Percentiles rank a stretch among this genome's conserved stretches.
Conservation (phyloP, 1,284 basidiomycete genomes). For the Malassezia yamatoensis region DNA sequence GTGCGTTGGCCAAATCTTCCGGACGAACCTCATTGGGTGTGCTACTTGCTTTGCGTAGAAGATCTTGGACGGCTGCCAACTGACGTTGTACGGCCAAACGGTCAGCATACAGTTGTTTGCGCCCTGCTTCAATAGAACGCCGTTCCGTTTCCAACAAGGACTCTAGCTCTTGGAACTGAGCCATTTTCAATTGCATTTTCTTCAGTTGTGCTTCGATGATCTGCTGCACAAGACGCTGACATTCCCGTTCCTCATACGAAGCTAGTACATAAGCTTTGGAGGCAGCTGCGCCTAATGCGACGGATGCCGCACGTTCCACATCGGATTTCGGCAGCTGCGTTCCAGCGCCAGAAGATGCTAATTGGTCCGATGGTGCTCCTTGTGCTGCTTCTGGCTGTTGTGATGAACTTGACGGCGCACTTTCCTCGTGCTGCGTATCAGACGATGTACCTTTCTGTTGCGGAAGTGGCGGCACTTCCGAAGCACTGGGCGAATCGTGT, state of each 20-base stretch:
- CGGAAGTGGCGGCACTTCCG: conserved; percentile 17
- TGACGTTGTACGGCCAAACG: conserved; percentile 41
- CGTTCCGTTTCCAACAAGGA: conserved; percentile 40
- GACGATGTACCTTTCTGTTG: conserved; percentile 16
- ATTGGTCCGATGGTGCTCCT: too few species aligned
- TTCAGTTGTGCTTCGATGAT: conserved; percentile 82
- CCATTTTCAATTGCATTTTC: conserved; percentile 57
- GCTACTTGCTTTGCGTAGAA: conserved; percentile 34
- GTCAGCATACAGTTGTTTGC: conserved; percentile 41
- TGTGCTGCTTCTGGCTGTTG: too few species aligned
- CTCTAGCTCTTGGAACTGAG: conserved; percentile 45
- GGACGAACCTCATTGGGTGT: conserved; percentile 26
- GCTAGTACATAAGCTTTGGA: conserved; percentile 74
- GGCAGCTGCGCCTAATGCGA: conserved; percentile 68
- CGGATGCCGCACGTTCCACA: conserved; percentile 39
- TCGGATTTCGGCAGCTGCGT: conserved; percentile 26
- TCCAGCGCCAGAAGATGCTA: conserved; percentile 10
- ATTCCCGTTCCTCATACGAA: conserved; percentile 70
- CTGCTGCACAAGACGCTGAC: conserved; percentile 68
- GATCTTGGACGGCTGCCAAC: conserved; percentile 35
- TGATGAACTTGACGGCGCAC: too few species aligned
- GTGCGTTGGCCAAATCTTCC: conserved; percentile 25
- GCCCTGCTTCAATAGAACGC: conserved; percentile 31
- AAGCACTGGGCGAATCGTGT: background rate
- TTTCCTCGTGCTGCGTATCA: too few species aligned